A percentile compares a stretch with the other conserved stretches of the same genome.
These are phyloP conservation scores for Debaryomyces sp. DNA, from an alignment of 1,139 yeast species.

Conservation along the genomic window DNA sequence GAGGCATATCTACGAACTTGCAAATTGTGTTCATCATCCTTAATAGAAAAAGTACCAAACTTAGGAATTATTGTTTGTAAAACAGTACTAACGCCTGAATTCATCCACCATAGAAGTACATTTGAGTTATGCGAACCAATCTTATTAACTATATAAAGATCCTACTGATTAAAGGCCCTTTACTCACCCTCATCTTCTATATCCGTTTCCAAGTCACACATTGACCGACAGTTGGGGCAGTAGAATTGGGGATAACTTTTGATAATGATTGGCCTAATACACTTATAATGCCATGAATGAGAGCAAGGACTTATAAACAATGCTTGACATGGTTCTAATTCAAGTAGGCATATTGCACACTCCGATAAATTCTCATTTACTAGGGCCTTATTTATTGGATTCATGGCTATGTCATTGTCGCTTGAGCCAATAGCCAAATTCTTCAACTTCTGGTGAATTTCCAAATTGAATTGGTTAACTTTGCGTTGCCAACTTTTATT, in stretches of 20 bases:
- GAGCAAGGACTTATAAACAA: conserved; percentile 93
- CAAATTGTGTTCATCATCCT: too few relatives aligned
- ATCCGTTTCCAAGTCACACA: conserved; percentile 91
- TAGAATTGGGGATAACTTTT: conserved; percentile 90
- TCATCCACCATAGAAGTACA: not conserved
- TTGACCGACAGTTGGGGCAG: conserved; percentile 93
- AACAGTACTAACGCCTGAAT: too few relatives aligned
- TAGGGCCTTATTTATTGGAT: conserved; percentile 14
- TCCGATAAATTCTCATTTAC: conserved; percentile 54
- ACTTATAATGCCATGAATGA: conserved; percentile 96
- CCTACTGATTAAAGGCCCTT: not conserved
- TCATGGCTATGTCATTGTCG: conserved; percentile 12
- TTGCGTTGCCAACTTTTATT: conserved; percentile 88
- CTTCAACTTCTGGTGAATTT: conserved; percentile 70
- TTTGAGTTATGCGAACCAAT: not conserved
- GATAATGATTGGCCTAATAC: conserved; percentile 84
- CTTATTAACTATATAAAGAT: not conserved
- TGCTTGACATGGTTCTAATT: conserved; percentile 87
- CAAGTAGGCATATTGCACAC: conserved; percentile 87
- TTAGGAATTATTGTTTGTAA: too few relatives aligned
- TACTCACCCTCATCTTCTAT: conserved; percentile 57
- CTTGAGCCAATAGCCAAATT: conserved; percentile 41
- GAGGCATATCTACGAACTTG: too few relatives aligned
- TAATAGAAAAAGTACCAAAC: too few relatives aligned
- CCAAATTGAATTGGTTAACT: conserved; percentile 78